Conservation (phyloP, 2,329 filamentous ascomycete genomes). For the Fusarium subglutinans region DNA sequence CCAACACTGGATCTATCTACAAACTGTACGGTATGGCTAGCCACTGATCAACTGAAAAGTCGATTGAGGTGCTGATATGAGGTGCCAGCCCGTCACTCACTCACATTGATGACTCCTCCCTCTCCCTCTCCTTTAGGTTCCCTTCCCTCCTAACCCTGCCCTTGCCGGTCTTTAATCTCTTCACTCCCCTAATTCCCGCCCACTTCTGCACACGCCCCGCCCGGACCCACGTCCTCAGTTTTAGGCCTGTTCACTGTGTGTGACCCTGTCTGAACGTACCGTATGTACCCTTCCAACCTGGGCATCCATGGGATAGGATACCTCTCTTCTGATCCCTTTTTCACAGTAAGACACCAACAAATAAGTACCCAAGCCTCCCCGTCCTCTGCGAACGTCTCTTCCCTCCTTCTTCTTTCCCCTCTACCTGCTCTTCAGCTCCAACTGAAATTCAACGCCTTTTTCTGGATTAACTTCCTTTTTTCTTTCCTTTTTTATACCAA, state of each 20-base stretch:
- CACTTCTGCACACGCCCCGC: slow-evolving; percentile 29
- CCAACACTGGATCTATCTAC: neutral
- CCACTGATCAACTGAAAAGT: neutral
- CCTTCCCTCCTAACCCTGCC: neutral
- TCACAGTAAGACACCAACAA: slow-evolving; percentile 39
- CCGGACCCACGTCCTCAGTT: slow-evolving; percentile 23
- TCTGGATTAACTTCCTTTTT: slow-evolving; percentile 50
- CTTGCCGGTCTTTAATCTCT: slow-evolving; percentile 24
- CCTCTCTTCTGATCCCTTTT: slow-evolving; percentile 18
- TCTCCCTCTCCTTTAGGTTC: neutral
- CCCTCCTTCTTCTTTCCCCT: slow-evolving; percentile 47
- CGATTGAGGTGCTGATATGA: neutral
- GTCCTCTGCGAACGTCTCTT: slow-evolving; percentile 27
- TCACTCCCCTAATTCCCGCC: slow-evolving; percentile 33
- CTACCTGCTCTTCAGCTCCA: slow-evolving; percentile 47
- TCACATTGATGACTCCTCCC: neutral
- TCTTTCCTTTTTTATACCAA: slow-evolving; percentile 52
- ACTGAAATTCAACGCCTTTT: slow-evolving; percentile 46
- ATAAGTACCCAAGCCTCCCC: slow-evolving; percentile 56
- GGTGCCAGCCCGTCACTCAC: neutral
- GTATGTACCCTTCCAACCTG: neutral
- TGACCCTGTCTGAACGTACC: slow-evolving; percentile 9
- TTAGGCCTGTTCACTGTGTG: slow-evolving; percentile 22
- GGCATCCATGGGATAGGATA: neutral
- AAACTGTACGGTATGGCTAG: neutral